These are phyloP conservation scores for Adansonia grandidieri DNA, from an alignment of 441 rosid species.

Conservation along the genomic window DNA sequence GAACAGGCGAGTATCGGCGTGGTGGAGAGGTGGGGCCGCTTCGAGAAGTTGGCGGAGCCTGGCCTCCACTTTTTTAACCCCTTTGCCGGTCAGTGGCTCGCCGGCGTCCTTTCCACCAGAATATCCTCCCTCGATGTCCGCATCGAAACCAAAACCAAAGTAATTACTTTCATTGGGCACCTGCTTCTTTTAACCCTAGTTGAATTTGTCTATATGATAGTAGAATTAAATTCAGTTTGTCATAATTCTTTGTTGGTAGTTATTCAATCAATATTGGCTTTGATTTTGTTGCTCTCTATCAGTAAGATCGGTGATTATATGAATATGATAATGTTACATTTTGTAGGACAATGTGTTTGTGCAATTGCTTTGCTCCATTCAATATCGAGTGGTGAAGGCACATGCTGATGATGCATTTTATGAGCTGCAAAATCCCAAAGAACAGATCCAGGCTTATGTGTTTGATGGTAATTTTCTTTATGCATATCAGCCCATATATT, in stretches of 20 bases:
- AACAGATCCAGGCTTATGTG: constrained; percentile 96
- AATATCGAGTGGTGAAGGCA: constrained; percentile 69
- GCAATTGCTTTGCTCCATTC: constrained; percentile 91
- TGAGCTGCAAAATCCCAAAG: constrained; percentile 88
- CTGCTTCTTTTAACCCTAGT: background rate
- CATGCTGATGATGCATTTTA: constrained; percentile 97
- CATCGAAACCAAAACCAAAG: constrained; percentile 96
- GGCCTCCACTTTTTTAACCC: constrained; percentile 81
- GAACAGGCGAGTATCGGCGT: constrained; percentile 90
- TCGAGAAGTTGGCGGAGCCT: constrained; percentile 81
- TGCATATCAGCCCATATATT: no score
- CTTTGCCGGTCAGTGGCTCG: constrained; percentile 65
- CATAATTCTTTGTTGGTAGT: background rate
- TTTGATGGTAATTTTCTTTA: constrained; percentile 72
- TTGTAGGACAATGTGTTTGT: constrained; percentile 95
- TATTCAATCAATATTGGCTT: no score
- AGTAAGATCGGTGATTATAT: background rate
- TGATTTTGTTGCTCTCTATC: background rate
- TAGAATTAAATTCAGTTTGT: constrained; percentile 1
- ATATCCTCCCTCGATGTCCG: constrained; percentile 87
- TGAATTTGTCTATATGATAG: background rate
- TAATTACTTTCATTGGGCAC: background rate
- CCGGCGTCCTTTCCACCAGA: constrained; percentile 92
- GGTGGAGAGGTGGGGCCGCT: constrained; percentile 91
- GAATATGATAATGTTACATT: constrained; percentile 9